Evolutionary conservation across 208 protist species (phyloP).

Genomic region (Angomonas ambiguus): DNA sequence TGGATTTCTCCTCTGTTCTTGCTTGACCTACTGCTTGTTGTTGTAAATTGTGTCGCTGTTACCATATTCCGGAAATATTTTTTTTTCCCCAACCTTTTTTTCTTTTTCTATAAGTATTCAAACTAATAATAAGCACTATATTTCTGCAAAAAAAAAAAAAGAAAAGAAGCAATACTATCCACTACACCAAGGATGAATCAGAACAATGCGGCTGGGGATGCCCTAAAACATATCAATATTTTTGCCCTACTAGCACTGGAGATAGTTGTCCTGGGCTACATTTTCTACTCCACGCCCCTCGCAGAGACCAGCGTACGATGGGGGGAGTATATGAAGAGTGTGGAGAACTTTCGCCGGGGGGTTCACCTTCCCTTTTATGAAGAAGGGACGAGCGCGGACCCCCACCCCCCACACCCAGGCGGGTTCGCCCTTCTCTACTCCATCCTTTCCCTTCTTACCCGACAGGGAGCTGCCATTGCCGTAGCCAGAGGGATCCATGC

Average conservation of each 20-base stretch:
- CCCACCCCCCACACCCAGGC: slow-evolving; percentile 87
- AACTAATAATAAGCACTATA: too few species aligned
- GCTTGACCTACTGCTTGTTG: background rate
- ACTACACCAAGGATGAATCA: background rate
- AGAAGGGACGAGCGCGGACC: slow-evolving; percentile 69
- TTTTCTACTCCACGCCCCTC: too few species aligned
- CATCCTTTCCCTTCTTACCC: slow-evolving; percentile 74
- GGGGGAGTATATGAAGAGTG: slow-evolving; percentile 89
- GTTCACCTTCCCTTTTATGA: slow-evolving; percentile 80
- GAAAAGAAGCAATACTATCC: slow-evolving; percentile 9
- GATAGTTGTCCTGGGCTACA: slow-evolving; percentile 22
- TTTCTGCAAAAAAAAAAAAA: background rate
- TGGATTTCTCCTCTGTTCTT: slow-evolving; percentile 4
- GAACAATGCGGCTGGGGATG: background rate
- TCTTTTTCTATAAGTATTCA: slow-evolving; percentile 8
- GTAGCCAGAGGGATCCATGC: slow-evolving; percentile 74
- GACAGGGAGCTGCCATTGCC: slow-evolving; percentile 48
- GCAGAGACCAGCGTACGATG: slow-evolving; percentile 92
- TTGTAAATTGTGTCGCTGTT: too few species aligned
- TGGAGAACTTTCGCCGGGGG: slow-evolving; percentile 51
- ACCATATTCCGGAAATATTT: background rate
- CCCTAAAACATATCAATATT: too few species aligned
- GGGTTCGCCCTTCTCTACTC: slow-evolving; percentile 89
- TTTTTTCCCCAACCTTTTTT: slow-evolving; percentile 8
- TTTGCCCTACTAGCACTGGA: slow-evolving; percentile 31